Percentiles rank a stretch among this genome's conserved stretches.
Evolutionary conservation across 2,329 filamentous ascomycete genomes (phyloP).

Genomic region (Alternaria incomplexa): DNA sequence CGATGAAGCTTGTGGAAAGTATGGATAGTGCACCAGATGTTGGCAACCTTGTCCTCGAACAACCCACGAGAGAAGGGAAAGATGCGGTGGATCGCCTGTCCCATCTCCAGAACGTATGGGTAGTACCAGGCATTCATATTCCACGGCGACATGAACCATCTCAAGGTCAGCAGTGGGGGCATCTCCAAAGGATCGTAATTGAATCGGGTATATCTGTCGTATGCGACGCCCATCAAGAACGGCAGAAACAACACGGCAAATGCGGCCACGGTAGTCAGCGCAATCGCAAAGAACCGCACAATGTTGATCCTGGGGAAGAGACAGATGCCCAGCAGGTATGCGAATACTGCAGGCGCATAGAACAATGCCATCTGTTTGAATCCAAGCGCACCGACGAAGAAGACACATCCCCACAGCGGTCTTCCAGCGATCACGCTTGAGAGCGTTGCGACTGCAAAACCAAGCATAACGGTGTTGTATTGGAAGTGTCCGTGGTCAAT

Average conservation of each 20-base stretch:
- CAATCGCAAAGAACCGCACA: conserved; percentile 74
- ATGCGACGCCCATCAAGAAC: conserved; percentile 72
- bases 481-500: conserved; percentile 97
- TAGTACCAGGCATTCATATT: conserved; percentile 73
- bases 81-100: conserved; percentile 87
- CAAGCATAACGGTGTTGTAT: conserved; percentile 98
- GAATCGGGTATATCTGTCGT: conserved; percentile 70
- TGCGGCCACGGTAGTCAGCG: conserved; percentile 71
- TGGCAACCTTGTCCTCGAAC: conserved; percentile 98
- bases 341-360: conserved; percentile 91
- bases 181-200: conserved; percentile 46
- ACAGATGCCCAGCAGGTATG: conserved; percentile 86
- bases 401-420: conserved; percentile 86
- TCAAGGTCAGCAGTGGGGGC: conserved; percentile 7
- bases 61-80: conserved; percentile 95
- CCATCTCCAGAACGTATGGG: conserved; percentile 75
- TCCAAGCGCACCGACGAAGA: conserved; percentile 91
- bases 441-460: conserved; percentile 83
- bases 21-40: conserved; percentile 95
- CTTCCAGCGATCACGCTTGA: conserved; percentile 87
- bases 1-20: conserved; percentile 84
- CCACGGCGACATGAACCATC: conserved; percentile 49
- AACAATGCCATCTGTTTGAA: conserved; percentile 99
- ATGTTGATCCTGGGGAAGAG: conserved; percentile 74
- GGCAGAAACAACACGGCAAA: conserved; percentile 80